Base-by-base conservation (phyloP, 305 asterid genomes). In the Rubia tinctorum region DNA sequence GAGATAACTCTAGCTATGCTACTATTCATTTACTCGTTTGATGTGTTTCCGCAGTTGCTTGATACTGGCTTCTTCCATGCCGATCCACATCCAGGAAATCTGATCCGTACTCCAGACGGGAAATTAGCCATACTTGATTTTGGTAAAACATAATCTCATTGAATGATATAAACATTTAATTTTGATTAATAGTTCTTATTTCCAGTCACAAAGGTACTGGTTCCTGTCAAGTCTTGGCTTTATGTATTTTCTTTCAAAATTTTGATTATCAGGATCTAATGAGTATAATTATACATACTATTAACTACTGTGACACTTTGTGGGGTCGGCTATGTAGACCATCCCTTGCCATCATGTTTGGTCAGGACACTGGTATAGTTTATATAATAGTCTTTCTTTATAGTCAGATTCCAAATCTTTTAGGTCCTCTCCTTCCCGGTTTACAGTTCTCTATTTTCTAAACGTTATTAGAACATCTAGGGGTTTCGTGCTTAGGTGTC, bases 1-100 rank as follows among this genome's bases (percentile, higher is more conserved):
- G 15, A 43, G 27, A 68, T n/a, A 61, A 14, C n/a, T 58, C 67
- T 37, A 2, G 40, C 25, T 23, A 20, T 64, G 7, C 18, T 39
- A 45, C 51, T 49, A 62, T 71, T 62, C 75, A 78, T 76, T 78
- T 62, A 79, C 82, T 77, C 51, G 18, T 74, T 76, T 70, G 65
- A 34, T 77, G 79, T 77, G 73, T 71, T 56, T 80, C 77, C 76
- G 23, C 90, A 95, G 99, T 89, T 95, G 81, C 98, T 95, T 80
- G 99, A 92, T 81, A 95, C 99, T 17, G 99, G 99, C 75, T 90
- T 95, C 83, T 95, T 95, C 86, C 99, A 95, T 87, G 99, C 99
- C 74, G 99, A 95, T 89, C 99, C 99, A 71, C 99, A 95, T 82
- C 99, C 99, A 0, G 99, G 99, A 76, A 95, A 95, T 80, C 82